Percentiles rank a stretch among this genome's conserved stretches.
These are phyloP conservation scores for Zymoseptoria tritici DNA, from an alignment of 2,329 filamentous ascomycete genomes.

Conservation along the genomic window DNA sequence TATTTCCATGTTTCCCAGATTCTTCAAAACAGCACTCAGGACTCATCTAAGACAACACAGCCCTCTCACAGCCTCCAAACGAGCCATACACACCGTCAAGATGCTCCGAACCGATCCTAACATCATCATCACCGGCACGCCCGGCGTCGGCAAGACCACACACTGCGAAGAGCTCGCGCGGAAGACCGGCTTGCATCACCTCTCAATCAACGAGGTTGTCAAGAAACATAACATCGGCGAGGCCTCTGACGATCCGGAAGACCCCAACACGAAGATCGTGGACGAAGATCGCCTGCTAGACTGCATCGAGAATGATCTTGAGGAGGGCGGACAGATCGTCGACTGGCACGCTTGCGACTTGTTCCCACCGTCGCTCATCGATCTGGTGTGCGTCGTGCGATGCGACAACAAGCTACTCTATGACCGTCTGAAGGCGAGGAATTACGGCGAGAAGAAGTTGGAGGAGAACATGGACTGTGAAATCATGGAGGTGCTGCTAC, in stretches of 20 bases:
- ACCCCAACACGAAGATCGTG: slow-evolving; percentile 81
- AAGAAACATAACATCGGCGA: slow-evolving; percentile 85
- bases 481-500: slow-evolving; percentile 90
- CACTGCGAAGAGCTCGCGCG: slow-evolving; percentile 77
- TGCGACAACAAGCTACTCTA: slow-evolving; percentile 74
- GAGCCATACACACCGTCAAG: slow-evolving; percentile 5
- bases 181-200: slow-evolving; percentile 67
- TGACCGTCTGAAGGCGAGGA: slow-evolving; percentile 69
- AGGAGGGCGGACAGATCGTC: slow-evolving; percentile 75
- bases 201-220: slow-evolving; percentile 84
- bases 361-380: slow-evolving; percentile 88
- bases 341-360: slow-evolving; percentile 98
- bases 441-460: slow-evolving; percentile 78
- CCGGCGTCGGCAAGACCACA: slow-evolving; percentile 91
- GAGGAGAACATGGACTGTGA: slow-evolving; percentile 96
- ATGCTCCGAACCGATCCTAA: slow-evolving; percentile 57
- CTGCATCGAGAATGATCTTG: slow-evolving; percentile 73
- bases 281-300: slow-evolving; percentile 93
- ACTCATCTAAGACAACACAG: neutral
- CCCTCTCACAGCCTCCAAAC: neutral
- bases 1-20: slow-evolving; percentile 10
- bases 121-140: slow-evolving; percentile 91
- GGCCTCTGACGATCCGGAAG: slow-evolving; percentile 64
- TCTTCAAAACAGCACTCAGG: slow-evolving; percentile 4
- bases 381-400: slow-evolving; percentile 85